Base-by-base conservation (phyloP, 176 grass and related monocot species). In the Coix lacrymajobi region DNA sequence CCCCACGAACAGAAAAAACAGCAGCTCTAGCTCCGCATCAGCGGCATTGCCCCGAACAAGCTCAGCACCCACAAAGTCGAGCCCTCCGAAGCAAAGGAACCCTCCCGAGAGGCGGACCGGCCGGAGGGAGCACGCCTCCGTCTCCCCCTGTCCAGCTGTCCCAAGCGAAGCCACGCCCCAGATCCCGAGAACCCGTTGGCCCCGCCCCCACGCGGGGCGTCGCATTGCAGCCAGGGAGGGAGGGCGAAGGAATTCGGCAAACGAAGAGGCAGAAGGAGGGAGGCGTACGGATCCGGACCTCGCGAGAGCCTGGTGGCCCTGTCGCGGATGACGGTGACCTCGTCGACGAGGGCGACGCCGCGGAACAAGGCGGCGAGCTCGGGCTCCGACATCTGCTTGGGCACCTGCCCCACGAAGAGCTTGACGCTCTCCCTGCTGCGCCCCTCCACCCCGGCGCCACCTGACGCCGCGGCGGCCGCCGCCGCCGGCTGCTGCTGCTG, bases 311-410 rank as follows among this genome's bases (percentile, higher is more conserved):
- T 87, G 76, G 90, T 97, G 56, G 84, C 86, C 90, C 92, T 92
- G 92, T 97, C 95, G 80, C 88, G 86, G 81, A 97, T 97, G 86
- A 97, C 83, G 78, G 89, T 97, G 90, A 92, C 95, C 86, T 97
- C 95, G 83, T 94, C 92, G 57, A 97, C 92, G 76, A 92, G 8
- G 48, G 95, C 73, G 28, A 97, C 92, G 77, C 70, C 86, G 84
- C 71, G 36, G 86, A 97, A 97, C 86, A 97, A 29, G 66, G 67
- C 77, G 11, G 91, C 80, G 7, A 97, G 88, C 86, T 97, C 89
- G 29, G 74, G 71, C 86, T 94, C 92, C 14, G 79, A 20, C 92
- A 91, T 91, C 62, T 86, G 83, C 88, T 91, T 94, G 69, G 92
- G 92, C 71, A 94, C 92, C 83, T 94, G 92, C 75, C 92, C 92